A percentile compares a stretch with the other conserved stretches of the same genome.
Conservation (phyloP, 2,329 filamentous ascomycete species). For the Ambrosiella beaveri region DNA sequence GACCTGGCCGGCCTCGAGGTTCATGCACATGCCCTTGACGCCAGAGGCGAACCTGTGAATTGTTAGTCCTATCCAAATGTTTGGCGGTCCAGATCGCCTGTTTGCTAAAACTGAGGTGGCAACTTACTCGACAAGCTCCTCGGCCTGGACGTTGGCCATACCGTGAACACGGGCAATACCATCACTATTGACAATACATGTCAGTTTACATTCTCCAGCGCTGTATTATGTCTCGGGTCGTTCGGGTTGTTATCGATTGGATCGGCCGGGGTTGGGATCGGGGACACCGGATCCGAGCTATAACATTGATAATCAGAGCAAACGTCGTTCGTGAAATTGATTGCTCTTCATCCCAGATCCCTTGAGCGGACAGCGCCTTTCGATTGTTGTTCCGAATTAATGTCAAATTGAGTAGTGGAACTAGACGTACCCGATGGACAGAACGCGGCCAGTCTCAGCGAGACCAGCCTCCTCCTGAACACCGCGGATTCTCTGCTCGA, state of each 20-base stretch:
- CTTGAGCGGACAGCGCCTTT: not conserved
- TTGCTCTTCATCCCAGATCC: not conserved
- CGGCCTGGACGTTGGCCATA: slow-evolving; percentile 99
- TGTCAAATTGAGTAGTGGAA: not conserved
- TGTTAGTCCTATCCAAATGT: slow-evolving; percentile 3
- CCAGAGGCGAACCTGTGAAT: slow-evolving; percentile 78
- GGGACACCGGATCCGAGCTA: not conserved
- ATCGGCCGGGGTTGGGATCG: not conserved
- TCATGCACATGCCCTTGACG: slow-evolving; percentile 99
- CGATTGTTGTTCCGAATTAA: not conserved
- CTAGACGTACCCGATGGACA: slow-evolving; percentile 90
- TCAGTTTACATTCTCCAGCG: not conserved
- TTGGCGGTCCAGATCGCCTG: not conserved
- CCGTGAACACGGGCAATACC: slow-evolving; percentile 99
- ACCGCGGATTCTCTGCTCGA: slow-evolving; percentile 97
- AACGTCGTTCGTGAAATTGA: not conserved
- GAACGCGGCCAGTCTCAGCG: slow-evolving; percentile 95
- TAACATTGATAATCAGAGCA: not conserved
- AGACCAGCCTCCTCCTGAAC: slow-evolving; percentile 92
- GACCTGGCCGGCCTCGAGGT: slow-evolving; percentile 99
- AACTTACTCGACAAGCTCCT: slow-evolving; percentile 98
- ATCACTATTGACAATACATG: slow-evolving; percentile 48
- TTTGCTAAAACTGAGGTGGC: too few relatives aligned
- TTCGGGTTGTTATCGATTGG: not conserved
- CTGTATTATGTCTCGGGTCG: not conserved